Base-by-base conservation (phyloP, 2,329 filamentous ascomycete genomes). In the Fusarium secorum region DNA sequence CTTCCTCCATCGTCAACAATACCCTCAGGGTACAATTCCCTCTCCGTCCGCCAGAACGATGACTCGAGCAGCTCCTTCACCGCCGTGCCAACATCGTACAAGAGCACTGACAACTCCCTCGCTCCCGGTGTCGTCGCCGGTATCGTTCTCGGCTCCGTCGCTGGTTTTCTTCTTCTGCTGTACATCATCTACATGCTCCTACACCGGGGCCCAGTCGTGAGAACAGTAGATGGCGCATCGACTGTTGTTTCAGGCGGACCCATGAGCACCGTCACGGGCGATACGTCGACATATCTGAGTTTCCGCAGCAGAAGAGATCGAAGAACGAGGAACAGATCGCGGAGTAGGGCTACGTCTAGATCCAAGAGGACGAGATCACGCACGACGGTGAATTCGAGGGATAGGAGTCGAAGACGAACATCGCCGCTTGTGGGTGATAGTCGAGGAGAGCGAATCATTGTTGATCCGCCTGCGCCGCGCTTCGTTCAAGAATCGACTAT, bases 161-260 rank as follows among this genome's bases (percentile, higher is more conserved):
- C 79, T 32, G 87, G 83, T 56, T 86, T 89, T 76, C 76, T 89
- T 35, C 79, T 89, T 36, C 67, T 88, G 17, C 78, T 89, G 33
- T 85, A 85, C 77, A 74, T 88, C 17, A 70, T 88, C 61, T 87
- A 86, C 76, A 81, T 83, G 5, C 81, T 81, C n/a, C 78, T 87
- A 33, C 83, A 84, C 64, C 80, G 83, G 33, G 81, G 81, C 3
- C 83, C 81, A 4, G 74, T 79, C 39, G 76, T 76, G 58, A 66
- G 76, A 35, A 66, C 71, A 38, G 72, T 74, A 28, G 72, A 73
- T 8, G 64, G 64, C 17, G 56, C 61, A 51, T 72, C 70, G 15
- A 70, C 67, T 11, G 64, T 67, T 13, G 64, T 53, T 2, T 62
- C 62, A 9, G 51, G 66, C 7, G 67, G 58, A 5, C 69, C 70